Evolutionary conservation across 306 rosid species (phyloP), one percentile per base, ranked within the genome.

Genomic region (Cyclanthera cordifolia): DNA sequence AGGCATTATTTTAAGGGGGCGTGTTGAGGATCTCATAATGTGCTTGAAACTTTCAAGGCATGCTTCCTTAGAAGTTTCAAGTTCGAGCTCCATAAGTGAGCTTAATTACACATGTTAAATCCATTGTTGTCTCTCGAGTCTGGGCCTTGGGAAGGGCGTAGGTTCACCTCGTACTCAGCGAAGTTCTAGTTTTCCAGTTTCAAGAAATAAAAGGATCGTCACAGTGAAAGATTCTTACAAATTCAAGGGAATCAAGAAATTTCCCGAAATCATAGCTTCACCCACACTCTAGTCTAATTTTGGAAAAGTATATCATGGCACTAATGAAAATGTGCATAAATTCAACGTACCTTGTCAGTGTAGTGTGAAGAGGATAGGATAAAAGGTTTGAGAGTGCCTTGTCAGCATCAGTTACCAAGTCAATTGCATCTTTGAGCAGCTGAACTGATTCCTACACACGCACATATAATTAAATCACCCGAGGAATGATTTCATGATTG

Each of bases 371-470:
- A 72, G 99, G 99, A 81, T 86, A 93, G 45, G 96, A 85, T 21
- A 93, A 86, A 81, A 93, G 83, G 83, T 87, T 85, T 30, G 87
- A 53, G 34, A 93, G 90, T 9, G 83, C 83, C 69, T 82, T 86
- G 68, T 88, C 95, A 58, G 94, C 88, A 75, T 93, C 96, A 65
- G 85, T 76, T 78, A 83, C 74, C 87, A 93, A 81, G 73, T 87
- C 91, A 70, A 93, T 86, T 74, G 90, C 95, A 78, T 87, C 96
- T 79, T 90, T 93, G 15, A 93, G 96, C 55, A 86, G 86, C 76
- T 90, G 79, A 69, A 83, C 72, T 16, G 91, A 83, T 58, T 90
- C 99, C 99, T 93, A 83, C 71, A 46, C 53, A 63, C 90, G 81
- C 71, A 46, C 53, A 63, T 74, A 51, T 77, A 55, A 48, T 54